Evolutionary conservation across 2,329 filamentous ascomycete genomes (phyloP).

Genomic region (Tolypocladium amazonense): DNA sequence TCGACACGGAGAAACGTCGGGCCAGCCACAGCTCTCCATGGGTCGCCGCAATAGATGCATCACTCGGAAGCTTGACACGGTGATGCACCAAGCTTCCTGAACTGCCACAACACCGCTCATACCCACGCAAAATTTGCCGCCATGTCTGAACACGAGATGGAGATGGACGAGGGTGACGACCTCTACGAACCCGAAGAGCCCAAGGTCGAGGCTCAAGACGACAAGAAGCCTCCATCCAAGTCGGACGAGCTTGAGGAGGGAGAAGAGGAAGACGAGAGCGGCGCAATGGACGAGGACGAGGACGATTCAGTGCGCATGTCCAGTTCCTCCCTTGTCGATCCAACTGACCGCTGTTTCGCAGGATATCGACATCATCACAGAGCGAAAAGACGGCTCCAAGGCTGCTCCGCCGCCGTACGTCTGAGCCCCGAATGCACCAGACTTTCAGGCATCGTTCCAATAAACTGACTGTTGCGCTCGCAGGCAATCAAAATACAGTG

Average conservation of each 20-base stretch:
- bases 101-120: not conserved
- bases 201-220: constrained; percentile 21
- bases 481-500: constrained; percentile 52
- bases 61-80: not conserved
- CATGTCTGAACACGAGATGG: constrained; percentile 33
- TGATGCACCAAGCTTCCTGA: not conserved
- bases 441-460: not conserved
- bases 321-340: not conserved
- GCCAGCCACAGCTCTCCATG: constrained; percentile 6
- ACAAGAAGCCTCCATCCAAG: constrained; percentile 19
- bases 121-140: not conserved
- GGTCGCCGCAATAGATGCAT: not conserved
- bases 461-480: not conserved
- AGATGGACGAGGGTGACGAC: constrained; percentile 58
- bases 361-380: constrained; percentile 60
- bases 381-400: constrained; percentile 54
- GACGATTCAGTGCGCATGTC: constrained; percentile 29
- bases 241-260: constrained; percentile 52
- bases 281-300: constrained; percentile 49
- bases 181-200: constrained; percentile 54
- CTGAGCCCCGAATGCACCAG: not conserved
- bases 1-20: constrained; percentile 18
- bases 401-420: constrained; percentile 48
- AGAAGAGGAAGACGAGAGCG: constrained; percentile 52
- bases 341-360: constrained; percentile 15